Conservation (phyloP, 2,329 filamentous ascomycete genomes). For the Myriosclerotinia duriaeana region DNA sequence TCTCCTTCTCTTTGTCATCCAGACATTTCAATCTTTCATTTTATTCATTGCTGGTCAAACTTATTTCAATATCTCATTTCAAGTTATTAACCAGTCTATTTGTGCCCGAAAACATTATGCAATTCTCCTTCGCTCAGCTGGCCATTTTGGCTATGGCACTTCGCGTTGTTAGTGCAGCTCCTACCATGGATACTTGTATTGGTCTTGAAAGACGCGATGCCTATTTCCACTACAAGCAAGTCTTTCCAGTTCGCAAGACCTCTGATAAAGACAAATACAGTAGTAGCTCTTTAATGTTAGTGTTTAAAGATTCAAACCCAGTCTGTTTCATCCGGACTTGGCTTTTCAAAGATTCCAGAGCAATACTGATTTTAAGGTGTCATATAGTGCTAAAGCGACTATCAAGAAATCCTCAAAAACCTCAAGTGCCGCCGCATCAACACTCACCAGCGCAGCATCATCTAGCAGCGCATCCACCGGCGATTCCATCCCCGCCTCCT, state of each 20-base stretch:
- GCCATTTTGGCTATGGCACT: constrained; percentile 4
- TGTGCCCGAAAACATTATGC: constrained; percentile 4
- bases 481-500: constrained; percentile 29
- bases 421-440: neutral
- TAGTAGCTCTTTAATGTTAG: neutral
- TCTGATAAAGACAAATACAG: neutral
- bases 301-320: neutral
- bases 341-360: neutral
- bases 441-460: neutral
- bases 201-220: neutral
- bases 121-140: constrained; percentile 17
- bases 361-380: neutral
- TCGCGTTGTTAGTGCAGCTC: constrained; percentile 5
- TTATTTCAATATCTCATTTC: constrained; percentile 1
- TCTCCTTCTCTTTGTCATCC: neutral
- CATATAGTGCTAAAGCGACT: neutral
- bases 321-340: neutral
- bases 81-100: neutral
- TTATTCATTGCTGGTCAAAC: constrained; percentile 6
- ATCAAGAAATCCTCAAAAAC: no score
- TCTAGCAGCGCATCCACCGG: neutral
- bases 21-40: neutral
- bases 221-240: neutral
- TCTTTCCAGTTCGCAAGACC: neutral
- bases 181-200: neutral